These are phyloP conservation scores for Tolypocladium ovalisporum DNA, from an alignment of 2,329 filamentous ascomycete genomes.

Conservation along the genomic window DNA sequence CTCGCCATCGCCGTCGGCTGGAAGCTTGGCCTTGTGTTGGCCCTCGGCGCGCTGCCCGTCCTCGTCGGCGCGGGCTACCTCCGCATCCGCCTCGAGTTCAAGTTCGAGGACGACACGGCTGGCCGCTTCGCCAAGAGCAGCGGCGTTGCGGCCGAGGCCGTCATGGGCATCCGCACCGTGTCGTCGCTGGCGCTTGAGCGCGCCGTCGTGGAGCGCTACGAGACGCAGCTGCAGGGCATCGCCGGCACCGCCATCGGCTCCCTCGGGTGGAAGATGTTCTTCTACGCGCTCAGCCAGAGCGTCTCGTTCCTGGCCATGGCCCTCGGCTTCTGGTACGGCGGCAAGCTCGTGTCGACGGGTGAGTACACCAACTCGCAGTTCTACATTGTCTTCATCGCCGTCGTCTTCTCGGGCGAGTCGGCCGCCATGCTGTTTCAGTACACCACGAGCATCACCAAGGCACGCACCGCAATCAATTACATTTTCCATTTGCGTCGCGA, in stretches of 20 bases:
- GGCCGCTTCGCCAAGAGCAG: constrained; percentile 34
- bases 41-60: constrained; percentile 33
- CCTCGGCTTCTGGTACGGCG: constrained; percentile 30
- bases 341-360: constrained; percentile 26
- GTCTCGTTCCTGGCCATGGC: constrained; percentile 26
- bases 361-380: constrained; percentile 37
- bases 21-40: constrained; percentile 37
- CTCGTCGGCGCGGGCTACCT: constrained; percentile 33
- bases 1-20: constrained; percentile 35
- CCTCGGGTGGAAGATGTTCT: constrained; percentile 27
- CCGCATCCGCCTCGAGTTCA: constrained; percentile 36
- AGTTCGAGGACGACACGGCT: constrained; percentile 32
- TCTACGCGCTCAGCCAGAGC: constrained; percentile 29
- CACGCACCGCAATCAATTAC: constrained; percentile 35
- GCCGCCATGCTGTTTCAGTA: constrained; percentile 32
- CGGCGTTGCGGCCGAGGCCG: constrained; percentile 36
- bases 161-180: constrained; percentile 36
- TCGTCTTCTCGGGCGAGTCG: constrained; percentile 34
- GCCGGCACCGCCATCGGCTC: constrained; percentile 16
- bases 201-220: constrained; percentile 26
- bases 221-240: constrained; percentile 17
- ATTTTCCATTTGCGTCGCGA: constrained; percentile 29
- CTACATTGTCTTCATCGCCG: constrained; percentile 39
- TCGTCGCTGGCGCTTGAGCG: constrained; percentile 35
- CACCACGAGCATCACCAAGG: constrained; percentile 40